Evolutionary conservation across 2,329 filamentous ascomycete species (phyloP), one percentile per base, ranked within the genome.

Genomic region (Lasiodiplodia theobromae): DNA sequence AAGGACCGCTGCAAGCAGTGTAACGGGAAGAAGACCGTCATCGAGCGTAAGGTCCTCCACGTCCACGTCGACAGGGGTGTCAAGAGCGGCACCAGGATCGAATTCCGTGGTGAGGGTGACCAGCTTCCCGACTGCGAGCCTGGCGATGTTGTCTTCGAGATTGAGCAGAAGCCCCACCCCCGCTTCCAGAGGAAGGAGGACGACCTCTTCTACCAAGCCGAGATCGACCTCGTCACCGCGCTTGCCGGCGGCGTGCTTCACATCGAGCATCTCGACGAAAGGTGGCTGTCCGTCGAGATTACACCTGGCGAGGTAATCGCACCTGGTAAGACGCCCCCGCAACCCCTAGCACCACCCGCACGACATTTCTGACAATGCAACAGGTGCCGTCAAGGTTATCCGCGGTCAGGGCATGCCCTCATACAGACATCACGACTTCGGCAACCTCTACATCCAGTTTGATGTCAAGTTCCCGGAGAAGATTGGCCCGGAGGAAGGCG

Each of bases 1-100:
- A 96, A 96, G 86, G 96, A 99, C 81, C 92, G 93, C 77, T 99
- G 96, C 91, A 98, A 97, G 89, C 87, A 89, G 79, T 99, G 96
- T 85, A 89, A 87, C 76, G 96, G 94, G 79, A 99, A 98, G 90
- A 99, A 99, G 90, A 99, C 96, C 21, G 86, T 96, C 71, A 92
- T 98, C 70, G 96, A 99, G 85, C 89, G 96, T 76, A 99, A 99
- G 86, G 95, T 99, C 16, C 90, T 99, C 68, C 96, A 99, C 81
- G 96, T 99, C 70, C 95, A 97, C 80, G 94, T 99, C 77, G 96
- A 99, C 83, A 91, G 91, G 78, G 96, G 96, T 83, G 94, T 99
- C 71, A 91, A 91, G 82, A 94, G 89, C 78, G 96, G 96, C 71
- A 95, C 95, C 82, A 97, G 97, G 86, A 93, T 99, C 73, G 94